A percentile compares a stretch with the other conserved stretches of the same genome.
Conservation (phyloP, 805 yeast species). For the Metschnikowia similis region DNA sequence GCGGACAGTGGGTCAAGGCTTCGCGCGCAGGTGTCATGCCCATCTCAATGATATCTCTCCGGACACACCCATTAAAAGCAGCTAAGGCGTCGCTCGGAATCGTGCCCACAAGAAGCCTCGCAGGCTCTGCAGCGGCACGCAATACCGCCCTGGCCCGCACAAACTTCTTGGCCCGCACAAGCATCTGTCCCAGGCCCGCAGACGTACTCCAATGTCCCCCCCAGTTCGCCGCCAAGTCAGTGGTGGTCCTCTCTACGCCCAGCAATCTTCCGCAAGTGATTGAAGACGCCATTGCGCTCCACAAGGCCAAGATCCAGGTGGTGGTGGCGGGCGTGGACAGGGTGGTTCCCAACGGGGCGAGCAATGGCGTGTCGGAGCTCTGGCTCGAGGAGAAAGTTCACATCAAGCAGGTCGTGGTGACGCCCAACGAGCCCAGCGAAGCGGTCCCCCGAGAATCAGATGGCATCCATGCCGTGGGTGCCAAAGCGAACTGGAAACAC, state of each 20-base stretch:
- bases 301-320: constrained; percentile 27
- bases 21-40: neutral
- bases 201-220: constrained; percentile 5
- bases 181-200: constrained; percentile 9
- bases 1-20: no score
- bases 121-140: neutral
- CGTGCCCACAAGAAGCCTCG: neutral
- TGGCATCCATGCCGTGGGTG: constrained; percentile 32
- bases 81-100: neutral
- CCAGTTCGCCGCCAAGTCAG: constrained; percentile 24
- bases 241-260: constrained; percentile 35
- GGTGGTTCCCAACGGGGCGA: constrained; percentile 27
- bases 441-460: constrained; percentile 27
- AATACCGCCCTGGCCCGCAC: constrained; percentile 14
- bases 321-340: constrained; percentile 41
- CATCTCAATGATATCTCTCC: neutral
- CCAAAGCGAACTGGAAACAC: constrained; percentile 36
- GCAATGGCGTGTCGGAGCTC: constrained; percentile 36
- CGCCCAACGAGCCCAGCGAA: constrained; percentile 24
- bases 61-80: neutral
- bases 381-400: constrained; percentile 30
- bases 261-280: constrained; percentile 27
- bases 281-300: constrained; percentile 25
- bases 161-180: constrained; percentile 14
- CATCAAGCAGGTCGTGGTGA: constrained; percentile 17